Evolutionary conservation across 176 grass and related monocot species (phyloP).

Genomic region (Leersia perrieri): DNA sequence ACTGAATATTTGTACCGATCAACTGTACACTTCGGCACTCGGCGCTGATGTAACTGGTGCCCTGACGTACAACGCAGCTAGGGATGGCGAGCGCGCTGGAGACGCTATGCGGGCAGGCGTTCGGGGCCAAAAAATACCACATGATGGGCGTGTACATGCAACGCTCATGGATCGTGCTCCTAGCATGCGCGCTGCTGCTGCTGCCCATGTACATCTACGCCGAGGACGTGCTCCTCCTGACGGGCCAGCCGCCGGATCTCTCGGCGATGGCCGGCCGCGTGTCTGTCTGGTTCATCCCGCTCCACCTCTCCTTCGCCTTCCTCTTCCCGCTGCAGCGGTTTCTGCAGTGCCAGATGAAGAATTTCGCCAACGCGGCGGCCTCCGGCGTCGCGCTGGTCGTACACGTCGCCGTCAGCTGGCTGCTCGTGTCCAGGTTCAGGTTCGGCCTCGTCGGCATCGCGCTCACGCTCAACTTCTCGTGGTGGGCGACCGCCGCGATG

Average conservation of each 20-base stretch:
- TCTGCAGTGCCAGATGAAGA: conserved; percentile 96
- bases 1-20: background rate
- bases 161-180: conserved; percentile 83
- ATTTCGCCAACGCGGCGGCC: conserved; percentile 49
- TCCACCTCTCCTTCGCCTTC: conserved; percentile 92
- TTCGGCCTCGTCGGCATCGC: conserved; percentile 78
- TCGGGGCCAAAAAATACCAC: conserved; percentile 76
- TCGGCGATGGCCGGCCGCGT: conserved; percentile 59
- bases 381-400: conserved; percentile 51
- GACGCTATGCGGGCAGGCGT: conserved; percentile 66
- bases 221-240: conserved; percentile 59
- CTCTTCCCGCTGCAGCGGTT: conserved; percentile 92
- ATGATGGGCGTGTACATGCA: conserved; percentile 99
- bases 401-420: conserved; percentile 74
- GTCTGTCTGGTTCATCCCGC: conserved; percentile 86
- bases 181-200: conserved; percentile 64
- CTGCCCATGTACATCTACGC: conserved; percentile 86
- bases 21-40: background rate
- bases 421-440: conserved; percentile 49
- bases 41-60: too few relatives aligned
- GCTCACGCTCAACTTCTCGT: conserved; percentile 88
- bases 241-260: conserved; percentile 69
- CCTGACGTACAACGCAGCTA: conserved; percentile 39
- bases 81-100: conserved; percentile 75
- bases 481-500: conserved; percentile 58